A percentile compares a stretch with the other conserved stretches of the same genome.
These are phyloP conservation scores for Remersonia thermophila DNA, from an alignment of 2,329 filamentous ascomycete species.

Conservation along the genomic window DNA sequence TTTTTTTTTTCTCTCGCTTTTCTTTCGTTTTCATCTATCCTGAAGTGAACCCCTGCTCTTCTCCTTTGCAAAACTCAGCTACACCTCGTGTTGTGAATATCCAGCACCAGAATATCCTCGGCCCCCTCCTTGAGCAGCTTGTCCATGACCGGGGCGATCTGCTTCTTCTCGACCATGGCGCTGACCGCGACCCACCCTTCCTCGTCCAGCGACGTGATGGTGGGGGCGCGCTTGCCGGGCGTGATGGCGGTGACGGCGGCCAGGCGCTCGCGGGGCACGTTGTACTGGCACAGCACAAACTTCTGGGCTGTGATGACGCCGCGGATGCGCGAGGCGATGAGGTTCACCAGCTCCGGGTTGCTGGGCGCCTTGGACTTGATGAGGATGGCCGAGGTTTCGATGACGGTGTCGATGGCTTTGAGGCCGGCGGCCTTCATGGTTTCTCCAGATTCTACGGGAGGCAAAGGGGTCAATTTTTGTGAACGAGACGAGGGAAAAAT, in stretches of 20 bases:
- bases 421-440: conserved; percentile 95
- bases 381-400: conserved; percentile 76
- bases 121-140: conserved; percentile 64
- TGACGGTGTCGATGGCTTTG: conserved; percentile 86
- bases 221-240: conserved; percentile 86
- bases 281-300: conserved; percentile 94
- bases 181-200: conserved; percentile 90
- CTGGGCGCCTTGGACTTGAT: conserved; percentile 81
- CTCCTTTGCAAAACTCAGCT: conserved; percentile 6
- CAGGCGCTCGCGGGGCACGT: conserved; percentile 63
- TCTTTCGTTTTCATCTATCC: background rate
- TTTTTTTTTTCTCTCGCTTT: background rate
- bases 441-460: conserved; percentile 71
- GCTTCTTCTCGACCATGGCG: conserved; percentile 84
- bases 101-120: conserved; percentile 71
- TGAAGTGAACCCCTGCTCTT: background rate
- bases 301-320: conserved; percentile 93
- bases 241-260: conserved; percentile 62
- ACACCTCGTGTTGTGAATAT: conserved; percentile 56
- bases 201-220: conserved; percentile 78
- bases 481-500: background rate
- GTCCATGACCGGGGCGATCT: conserved; percentile 79
- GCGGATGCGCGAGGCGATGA: conserved; percentile 75
- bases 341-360: conserved; percentile 65
- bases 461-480: background rate